These are phyloP conservation scores for Zizania latifolia DNA, from an alignment of 176 grass and related monocot genomes.

Conservation along the genomic window DNA sequence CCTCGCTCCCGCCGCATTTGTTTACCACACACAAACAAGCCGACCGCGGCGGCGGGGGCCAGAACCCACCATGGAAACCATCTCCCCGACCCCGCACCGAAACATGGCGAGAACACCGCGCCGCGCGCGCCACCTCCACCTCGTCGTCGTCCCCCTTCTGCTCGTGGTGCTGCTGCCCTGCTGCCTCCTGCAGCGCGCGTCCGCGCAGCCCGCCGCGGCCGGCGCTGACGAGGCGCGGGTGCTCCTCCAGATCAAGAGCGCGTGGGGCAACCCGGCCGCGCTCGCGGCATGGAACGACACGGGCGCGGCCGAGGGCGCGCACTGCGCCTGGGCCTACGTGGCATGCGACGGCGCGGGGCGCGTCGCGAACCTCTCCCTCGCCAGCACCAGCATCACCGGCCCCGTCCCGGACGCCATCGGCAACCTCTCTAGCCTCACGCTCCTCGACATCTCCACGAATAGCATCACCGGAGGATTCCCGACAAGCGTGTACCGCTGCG, in stretches of 20 bases:
- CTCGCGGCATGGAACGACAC: slow-evolving; percentile 42
- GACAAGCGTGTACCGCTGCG: slow-evolving; percentile 31
- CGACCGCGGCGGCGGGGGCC: not conserved
- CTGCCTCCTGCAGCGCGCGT: not conserved
- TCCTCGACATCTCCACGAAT: slow-evolving; percentile 52
- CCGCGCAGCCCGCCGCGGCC: slow-evolving; percentile 2
- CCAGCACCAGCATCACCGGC: not conserved
- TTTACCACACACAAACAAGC: not conserved
- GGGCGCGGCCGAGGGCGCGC: not conserved
- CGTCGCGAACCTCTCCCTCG: slow-evolving; percentile 34
- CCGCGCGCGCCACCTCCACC: not conserved
- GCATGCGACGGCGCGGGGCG: slow-evolving; percentile 25
- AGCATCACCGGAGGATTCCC: slow-evolving; percentile 35
- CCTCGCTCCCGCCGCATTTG: not conserved
- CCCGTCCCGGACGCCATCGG: slow-evolving; percentile 43
- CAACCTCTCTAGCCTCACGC: slow-evolving; percentile 32
- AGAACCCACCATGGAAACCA: not conserved
- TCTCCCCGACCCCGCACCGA: not conserved
- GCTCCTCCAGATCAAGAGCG: slow-evolving; percentile 45
- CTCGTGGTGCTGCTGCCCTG: not conserved
- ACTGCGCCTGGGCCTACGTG: slow-evolving; percentile 56
- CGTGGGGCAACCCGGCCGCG: slow-evolving; percentile 31
- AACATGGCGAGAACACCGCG: slow-evolving; percentile 16
- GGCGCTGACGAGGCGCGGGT: slow-evolving; percentile 18
- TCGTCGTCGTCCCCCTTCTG: slow-evolving; percentile 16